phyloP scores from a whole-genome alignment of 2,329 filamentous ascomycete species.

The Ceratocystis ficicola region DNA sequence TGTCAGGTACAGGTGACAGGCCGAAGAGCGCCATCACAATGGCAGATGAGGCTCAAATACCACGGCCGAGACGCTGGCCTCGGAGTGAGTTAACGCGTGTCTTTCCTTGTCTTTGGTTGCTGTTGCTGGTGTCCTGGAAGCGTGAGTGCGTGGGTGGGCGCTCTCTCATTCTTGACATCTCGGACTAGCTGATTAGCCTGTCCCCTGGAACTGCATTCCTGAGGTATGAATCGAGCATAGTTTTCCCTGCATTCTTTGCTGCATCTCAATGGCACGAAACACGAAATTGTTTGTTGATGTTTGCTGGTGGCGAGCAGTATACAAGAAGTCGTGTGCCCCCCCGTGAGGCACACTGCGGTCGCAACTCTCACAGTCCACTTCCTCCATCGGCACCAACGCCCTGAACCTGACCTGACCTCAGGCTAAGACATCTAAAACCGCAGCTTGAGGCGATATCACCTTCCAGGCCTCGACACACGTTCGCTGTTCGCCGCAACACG shows the following conservation, averaged over 20 bases:
- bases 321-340: not conserved
- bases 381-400: not conserved
- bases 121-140: no score
- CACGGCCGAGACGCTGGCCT: not conserved
- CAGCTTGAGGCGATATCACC: not conserved
- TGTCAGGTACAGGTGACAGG: not conserved
- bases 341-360: not conserved
- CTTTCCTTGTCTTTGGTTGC: no score
- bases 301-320: not conserved
- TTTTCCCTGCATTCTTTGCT: not conserved
- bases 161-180: not conserved
- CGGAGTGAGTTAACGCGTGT: no score
- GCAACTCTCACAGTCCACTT: not conserved
- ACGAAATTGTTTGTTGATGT: not conserved
- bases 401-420: not conserved
- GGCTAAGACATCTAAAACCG: not conserved
- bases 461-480: not conserved
- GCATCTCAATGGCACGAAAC: not conserved
- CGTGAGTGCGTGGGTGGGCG: not conserved
- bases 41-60: constrained; percentile 4
- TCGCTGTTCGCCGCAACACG: not conserved
- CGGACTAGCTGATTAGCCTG: not conserved
- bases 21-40: not conserved
- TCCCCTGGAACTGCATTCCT: not conserved
- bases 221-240: not conserved